Evolutionary conservation across 2,329 filamentous ascomycete genomes (phyloP).

Genomic region (Capronia americana): DNA sequence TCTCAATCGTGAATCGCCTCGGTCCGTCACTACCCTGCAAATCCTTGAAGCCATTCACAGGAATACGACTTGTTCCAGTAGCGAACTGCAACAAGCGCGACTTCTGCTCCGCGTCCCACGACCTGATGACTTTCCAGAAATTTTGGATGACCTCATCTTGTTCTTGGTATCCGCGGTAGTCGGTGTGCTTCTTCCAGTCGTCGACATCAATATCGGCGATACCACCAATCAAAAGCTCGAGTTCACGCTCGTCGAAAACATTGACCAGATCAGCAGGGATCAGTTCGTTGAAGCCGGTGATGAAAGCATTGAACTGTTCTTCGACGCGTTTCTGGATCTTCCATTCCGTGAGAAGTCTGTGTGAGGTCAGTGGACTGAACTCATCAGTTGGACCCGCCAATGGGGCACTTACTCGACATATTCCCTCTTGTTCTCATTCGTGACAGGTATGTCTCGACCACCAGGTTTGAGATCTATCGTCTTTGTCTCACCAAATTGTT

Average conservation of each 20-base stretch:
- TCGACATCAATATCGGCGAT: slow-evolving; percentile 99
- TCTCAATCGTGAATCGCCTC: slow-evolving; percentile 95
- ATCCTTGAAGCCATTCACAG: slow-evolving; percentile 99
- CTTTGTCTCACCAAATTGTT: slow-evolving; percentile 91
- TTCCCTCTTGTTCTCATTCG: slow-evolving; percentile 98
- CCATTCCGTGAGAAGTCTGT: slow-evolving; percentile 93
- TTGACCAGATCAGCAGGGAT: slow-evolving; percentile 97
- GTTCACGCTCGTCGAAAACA: slow-evolving; percentile 96
- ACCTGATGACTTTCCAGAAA: slow-evolving; percentile 96
- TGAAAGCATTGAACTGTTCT: slow-evolving; percentile 98
- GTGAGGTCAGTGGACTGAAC: slow-evolving; percentile 22
- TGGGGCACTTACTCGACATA: slow-evolving; percentile 79
- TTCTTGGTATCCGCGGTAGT: slow-evolving; percentile 98
- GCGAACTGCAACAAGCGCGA: slow-evolving; percentile 95
- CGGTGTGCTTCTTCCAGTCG: slow-evolving; percentile 99
- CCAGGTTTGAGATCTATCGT: slow-evolving; percentile 92
- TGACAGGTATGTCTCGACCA: slow-evolving; percentile 91
- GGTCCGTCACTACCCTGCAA: slow-evolving; percentile 96
- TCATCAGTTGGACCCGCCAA: neutral
- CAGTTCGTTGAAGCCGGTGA: slow-evolving; percentile 95
- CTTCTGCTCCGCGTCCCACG: slow-evolving; percentile 98
- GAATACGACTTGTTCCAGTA: slow-evolving; percentile 95
- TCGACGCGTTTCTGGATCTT: slow-evolving; percentile 98
- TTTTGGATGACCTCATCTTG: slow-evolving; percentile 96
- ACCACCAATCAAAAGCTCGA: slow-evolving; percentile 95